A percentile compares a stretch with the other conserved stretches of the same genome.
These are phyloP conservation scores for Cystofilobasidium capitatum DNA, from an alignment of 768 basidiomycete species.

Conservation along the genomic window DNA sequence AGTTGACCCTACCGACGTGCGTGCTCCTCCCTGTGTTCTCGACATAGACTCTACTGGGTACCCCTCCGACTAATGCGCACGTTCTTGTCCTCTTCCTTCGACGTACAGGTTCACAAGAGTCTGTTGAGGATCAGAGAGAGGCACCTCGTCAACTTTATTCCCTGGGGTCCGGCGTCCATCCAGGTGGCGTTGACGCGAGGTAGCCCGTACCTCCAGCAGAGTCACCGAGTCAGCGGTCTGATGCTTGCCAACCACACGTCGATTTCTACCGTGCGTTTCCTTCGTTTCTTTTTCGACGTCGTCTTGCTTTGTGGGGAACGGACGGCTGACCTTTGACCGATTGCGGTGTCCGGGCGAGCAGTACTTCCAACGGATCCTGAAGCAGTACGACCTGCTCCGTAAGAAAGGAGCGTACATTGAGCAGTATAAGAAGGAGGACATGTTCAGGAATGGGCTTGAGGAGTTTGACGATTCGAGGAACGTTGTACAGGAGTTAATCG, in stretches of 20 bases:
- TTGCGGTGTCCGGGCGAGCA: slow-evolving; percentile 36
- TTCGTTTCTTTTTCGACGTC: neutral
- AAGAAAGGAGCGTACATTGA: slow-evolving; percentile 91
- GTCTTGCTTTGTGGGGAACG: neutral
- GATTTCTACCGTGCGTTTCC: slow-evolving; percentile 68
- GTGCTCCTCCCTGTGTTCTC: slow-evolving; percentile 29
- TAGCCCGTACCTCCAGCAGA: slow-evolving; percentile 76
- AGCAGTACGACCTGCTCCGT: slow-evolving; percentile 80
- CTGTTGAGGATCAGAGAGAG: slow-evolving; percentile 91
- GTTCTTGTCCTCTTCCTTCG: slow-evolving; percentile 3
- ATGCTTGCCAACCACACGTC: slow-evolving; percentile 99
- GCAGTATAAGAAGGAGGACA: slow-evolving; percentile 92
- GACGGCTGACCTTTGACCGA: neutral
- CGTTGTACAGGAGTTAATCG: slow-evolving; percentile 47
- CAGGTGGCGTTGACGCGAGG: slow-evolving; percentile 82
- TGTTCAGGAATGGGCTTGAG: slow-evolving; percentile 85
- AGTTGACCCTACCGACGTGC: slow-evolving; percentile 91
- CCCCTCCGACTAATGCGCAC: neutral
- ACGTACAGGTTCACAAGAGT: slow-evolving; percentile 80
- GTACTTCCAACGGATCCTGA: slow-evolving; percentile 92
- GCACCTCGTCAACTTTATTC: slow-evolving; percentile 93
- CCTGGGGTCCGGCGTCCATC: slow-evolving; percentile 97
- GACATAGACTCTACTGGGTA: neutral
- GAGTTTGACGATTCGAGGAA: slow-evolving; percentile 91
- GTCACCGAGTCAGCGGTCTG: slow-evolving; percentile 89